phyloP scores from a whole-genome alignment of 805 yeast genomes.

The Starmerella apicola region DNA sequence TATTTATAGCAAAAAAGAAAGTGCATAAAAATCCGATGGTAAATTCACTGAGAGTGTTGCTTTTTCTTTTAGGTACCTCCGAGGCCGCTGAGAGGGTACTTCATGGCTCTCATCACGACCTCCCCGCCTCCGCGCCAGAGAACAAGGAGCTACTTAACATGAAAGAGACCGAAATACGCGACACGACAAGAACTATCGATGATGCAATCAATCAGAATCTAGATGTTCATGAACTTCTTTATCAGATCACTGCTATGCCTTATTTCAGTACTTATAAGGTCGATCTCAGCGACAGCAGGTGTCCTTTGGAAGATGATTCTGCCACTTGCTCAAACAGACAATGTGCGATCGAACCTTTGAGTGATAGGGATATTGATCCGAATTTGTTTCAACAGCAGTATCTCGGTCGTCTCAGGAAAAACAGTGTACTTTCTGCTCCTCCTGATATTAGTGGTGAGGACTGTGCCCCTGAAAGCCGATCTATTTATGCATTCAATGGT shows the following conservation, averaged over 20 bases:
- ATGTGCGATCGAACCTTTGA: conserved; percentile 75
- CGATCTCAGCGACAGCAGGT: conserved; percentile 53
- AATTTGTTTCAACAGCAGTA: conserved; percentile 56
- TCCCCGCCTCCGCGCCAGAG: conserved; percentile 13
- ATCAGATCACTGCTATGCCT: conserved; percentile 51
- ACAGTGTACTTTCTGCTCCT: conserved; percentile 25
- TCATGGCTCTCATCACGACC: conserved; percentile 5
- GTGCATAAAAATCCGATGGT: no score
- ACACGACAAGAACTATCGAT: conserved; percentile 22
- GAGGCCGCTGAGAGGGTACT: conserved; percentile 1
- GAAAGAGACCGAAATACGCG: conserved; percentile 10
- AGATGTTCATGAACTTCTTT: conserved; percentile 43
- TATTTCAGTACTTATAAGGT: conserved; percentile 82
- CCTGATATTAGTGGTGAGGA: conserved; percentile 15
- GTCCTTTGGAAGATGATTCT: conserved; percentile 72
- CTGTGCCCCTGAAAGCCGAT: conserved; percentile 18
- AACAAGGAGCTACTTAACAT: conserved; percentile 15
- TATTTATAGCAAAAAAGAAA: no score
- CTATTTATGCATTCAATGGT: conserved; percentile 12
- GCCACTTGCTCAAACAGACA: conserved; percentile 79
- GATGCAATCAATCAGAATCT: conserved; percentile 43
- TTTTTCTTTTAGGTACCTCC: conserved; percentile 3
- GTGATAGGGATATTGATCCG: conserved; percentile 59
- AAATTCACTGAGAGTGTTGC: conserved; percentile 1
- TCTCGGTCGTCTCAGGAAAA: conserved; percentile 41